Evolutionary conservation across 2,329 filamentous ascomycete genomes (phyloP), one percentile per base, ranked within the genome.

Genomic region (Ophiostoma novo-ulmi): DNA sequence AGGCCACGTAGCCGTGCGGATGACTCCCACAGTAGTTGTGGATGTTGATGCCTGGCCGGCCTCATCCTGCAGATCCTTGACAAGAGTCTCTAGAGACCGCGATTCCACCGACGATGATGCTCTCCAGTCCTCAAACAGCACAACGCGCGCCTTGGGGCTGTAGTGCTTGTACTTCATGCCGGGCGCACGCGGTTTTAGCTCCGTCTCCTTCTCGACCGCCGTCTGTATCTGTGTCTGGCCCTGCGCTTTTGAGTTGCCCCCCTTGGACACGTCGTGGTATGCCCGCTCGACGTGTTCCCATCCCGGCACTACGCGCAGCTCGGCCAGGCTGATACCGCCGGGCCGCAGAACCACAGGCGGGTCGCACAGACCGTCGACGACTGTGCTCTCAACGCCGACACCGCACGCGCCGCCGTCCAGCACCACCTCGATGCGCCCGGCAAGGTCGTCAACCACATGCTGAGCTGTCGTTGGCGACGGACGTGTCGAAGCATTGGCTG

Each of bases 91-190:
- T 0, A 38, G 20, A 3, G 63, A 39, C 20, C 84, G 82, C 38
- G 76, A 77, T 6, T 73, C 22, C 14, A 77, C 73, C 48, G 44
- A 6, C 84, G 31, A 31, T 31, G 31, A 31, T 31, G 76, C 8
- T 82, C 76, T 52, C 77, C 79, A 36, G 86, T 80, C 67, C 78
- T 97, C 92, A 77, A 93, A 97, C 1, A 98, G 83, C 17, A 97
- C 82, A 1, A 99, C 94, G 65, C 85, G 88, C 0, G 95, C 96
- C 78, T 89, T 92, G 0, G 95, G 95, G 63, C 94, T 97, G 77
- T 99, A 99, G 78, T 99, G 95, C 78, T 95, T 92, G 79, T 99
- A 99, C 80, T 99, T 99, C 95, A 99, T 99, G 0, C 95, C 95
- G 0, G 95, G 95, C 0, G 95, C 95, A 71, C 92, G 85, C 0